Base-by-base conservation (phyloP, 2,329 filamentous ascomycete species). In the Aspergillus novofumigatus region DNA sequence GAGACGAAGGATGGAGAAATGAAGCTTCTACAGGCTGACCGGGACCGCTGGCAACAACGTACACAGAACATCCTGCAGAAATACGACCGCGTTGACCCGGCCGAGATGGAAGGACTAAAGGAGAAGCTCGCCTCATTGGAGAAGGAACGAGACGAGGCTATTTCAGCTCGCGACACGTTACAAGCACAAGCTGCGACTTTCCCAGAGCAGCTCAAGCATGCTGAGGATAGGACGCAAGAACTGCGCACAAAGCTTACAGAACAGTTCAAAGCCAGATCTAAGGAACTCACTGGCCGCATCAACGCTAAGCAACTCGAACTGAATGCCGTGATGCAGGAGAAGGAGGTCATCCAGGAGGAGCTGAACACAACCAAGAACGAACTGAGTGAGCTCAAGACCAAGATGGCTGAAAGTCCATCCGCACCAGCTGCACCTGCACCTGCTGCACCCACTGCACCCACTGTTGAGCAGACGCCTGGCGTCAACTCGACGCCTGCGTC, bases 61-160 rank as follows among this genome's bases (percentile, higher is more conserved):
- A 95, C 92, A 1, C 92, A 97, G 70, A 91, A 95, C 65, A 97
- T 99, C 60, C 84, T 99, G 52, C 92, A 91, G 63, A 97, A 96
- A 72, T 97, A 97, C 69, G 92, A 96, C 65, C 90, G 93, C 55
- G 91, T 95, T 53, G 94, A 99, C 69, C 93, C 94, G 47, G 91
- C 90, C 3, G 93, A 97, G 69, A 84, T 97, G 70, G 93, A 97
- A 66, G 87, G 89, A 58, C 82, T 99, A 57, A 96, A 94, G 77
- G 86, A 89, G 69, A 87, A 87, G 58, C 84, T 97, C 53, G 77
- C 85, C 6, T 77, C 77, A 1, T 76, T 92, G 10, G 82, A 91
- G 69, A 77, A 80, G 29, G 88, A 92, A 69, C 83, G 86, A 7
- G 82, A 89, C 62, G 86, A 91, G 60, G 77, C 90, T 10, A 77